Base-by-base conservation (phyloP, 179 eudicot genomes). In the Spergularia azorica region DNA sequence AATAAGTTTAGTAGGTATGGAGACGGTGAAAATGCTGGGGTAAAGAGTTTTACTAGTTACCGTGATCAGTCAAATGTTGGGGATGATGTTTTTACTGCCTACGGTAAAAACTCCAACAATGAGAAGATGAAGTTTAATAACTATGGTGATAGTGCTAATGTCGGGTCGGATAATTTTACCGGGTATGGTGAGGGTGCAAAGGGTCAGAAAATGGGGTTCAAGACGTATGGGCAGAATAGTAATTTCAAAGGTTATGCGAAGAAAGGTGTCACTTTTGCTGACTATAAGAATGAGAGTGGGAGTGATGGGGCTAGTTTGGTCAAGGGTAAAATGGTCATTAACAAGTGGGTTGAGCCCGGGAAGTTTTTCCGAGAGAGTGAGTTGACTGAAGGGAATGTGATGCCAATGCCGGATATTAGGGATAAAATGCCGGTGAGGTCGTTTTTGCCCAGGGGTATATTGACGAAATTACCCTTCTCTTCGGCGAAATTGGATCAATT, bases 341-440 rank as follows among this genome's bases (percentile, higher is more conserved):
- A 67, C 80, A 87, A 63, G 76, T 88, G 92, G 96, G 78, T 93
- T 2, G 96, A 93, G 79, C 94, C 91, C 0, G 97, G 97, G 3
- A 93, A 89, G 67, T 93, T 91, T 67, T 93, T 93, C 58, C 74
- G 96, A 20, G 97, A 93, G 78, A 60, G 38, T 6, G 82, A 82
- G 85, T 62, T 93, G 59, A 87, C 80, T 52, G 75, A 72, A 10
- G 96, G 96, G 3, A 83, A 80, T 10, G 80, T 93, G 0, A 93
- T 93, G 91, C 89, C 89, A 9, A 91, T 93, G 94, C 97, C 97
- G 15, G 94, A 93, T 67, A 88, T 93, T 17, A 75, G 60, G 5
- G 97, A 93, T 65, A 93, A 93, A 66, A 91, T 93, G 96, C 94
- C 92, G 0, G 76, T 71, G 51, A 84, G 97, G 83, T 88, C 97